These are phyloP conservation scores for Candida germanica DNA, from an alignment of 805 yeast species.

Conservation along the genomic window DNA sequence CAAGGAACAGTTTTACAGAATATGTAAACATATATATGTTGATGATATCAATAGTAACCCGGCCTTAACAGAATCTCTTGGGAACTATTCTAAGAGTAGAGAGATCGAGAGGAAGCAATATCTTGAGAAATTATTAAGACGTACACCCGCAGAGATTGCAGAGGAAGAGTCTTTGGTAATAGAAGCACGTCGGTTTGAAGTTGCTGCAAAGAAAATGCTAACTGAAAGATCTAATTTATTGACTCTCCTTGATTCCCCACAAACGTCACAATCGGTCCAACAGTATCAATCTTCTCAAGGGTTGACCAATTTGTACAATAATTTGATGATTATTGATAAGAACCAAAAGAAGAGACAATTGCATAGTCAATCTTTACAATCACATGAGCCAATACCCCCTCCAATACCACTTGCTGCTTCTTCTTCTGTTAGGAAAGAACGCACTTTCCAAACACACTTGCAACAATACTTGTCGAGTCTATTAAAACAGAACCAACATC, in stretches of 20 bases:
- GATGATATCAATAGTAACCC: constrained; percentile 40
- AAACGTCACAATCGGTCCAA: constrained; percentile 65
- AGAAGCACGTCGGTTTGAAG: constrained; percentile 89
- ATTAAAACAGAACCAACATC: constrained; percentile 29
- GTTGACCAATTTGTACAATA: constrained; percentile 77
- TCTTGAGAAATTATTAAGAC: constrained; percentile 65
- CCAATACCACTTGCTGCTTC: constrained; percentile 56
- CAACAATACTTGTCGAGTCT: constrained; percentile 40
- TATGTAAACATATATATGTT: constrained; percentile 54
- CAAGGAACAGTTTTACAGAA: constrained; percentile 74
- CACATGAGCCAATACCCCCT: constrained; percentile 50
- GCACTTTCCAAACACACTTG: constrained; percentile 43
- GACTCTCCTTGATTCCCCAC: constrained; percentile 83
- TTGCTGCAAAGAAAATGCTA: constrained; percentile 85
- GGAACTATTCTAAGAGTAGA: constrained; percentile 59
- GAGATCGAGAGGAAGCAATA: constrained; percentile 82
- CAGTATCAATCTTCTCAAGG: constrained; percentile 87
- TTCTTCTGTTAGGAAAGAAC: constrained; percentile 43
- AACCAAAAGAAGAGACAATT: constrained; percentile 51
- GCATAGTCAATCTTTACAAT: constrained; percentile 28
- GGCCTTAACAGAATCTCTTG: constrained; percentile 56
- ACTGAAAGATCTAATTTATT: constrained; percentile 77
- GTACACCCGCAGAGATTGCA: constrained; percentile 96
- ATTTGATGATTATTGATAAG: constrained; percentile 69
- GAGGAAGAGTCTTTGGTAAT: constrained; percentile 94